Evolutionary conservation across 2,329 filamentous ascomycete species (phyloP), one percentile per base, ranked within the genome.

Genomic region (Colletotrichum sp.): DNA sequence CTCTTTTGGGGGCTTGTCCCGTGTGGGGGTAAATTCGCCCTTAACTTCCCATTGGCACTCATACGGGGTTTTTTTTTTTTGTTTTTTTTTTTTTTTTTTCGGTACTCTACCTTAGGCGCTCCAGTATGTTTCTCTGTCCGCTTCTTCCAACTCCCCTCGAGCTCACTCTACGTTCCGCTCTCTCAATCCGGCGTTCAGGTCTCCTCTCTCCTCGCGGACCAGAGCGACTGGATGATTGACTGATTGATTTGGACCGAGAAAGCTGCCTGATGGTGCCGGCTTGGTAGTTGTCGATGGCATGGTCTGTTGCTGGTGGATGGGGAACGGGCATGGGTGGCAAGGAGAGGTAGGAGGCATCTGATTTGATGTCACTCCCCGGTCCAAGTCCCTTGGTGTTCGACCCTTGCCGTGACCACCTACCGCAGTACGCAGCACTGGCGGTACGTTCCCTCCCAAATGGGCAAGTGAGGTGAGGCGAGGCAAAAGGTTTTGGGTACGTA

Each of bases 221-320:
- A 75, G 36, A 39, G 52, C 52, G 22, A 67, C 55, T 72, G 68
- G 24, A 22, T 36, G 34, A 12, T 22, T 48, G 44, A 48, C 6
- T 48, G 44, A 48, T 48, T 48, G 44, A 48, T 48, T 48, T 13
- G 44, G 44, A 22, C 44, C 44, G 36, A 62, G 70, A 44, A 59
- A 8, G 28, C 30, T 24, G 59, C 70, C 26, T 74, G n/a, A 82
- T 85, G 22, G 84, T 88, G 76, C 85, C 85, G 67, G 81, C 48
- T 79, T 86, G 85, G 34, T 39, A 39, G 75, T 82, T 85, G 24
- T 87, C 24, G 76, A 85, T 85, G 67, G 81, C n/a, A 68, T 71
- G 68, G 48, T 44, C 28, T 68, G 66, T 52, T 36, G 30, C 67
- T 75, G 68, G 68, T 28, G 52, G 44, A 71, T 71, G 62, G 48